phyloP scores from a whole-genome alignment of 495 filamentous ascomycete genomes.

The Aspergillus funiculosus region DNA sequence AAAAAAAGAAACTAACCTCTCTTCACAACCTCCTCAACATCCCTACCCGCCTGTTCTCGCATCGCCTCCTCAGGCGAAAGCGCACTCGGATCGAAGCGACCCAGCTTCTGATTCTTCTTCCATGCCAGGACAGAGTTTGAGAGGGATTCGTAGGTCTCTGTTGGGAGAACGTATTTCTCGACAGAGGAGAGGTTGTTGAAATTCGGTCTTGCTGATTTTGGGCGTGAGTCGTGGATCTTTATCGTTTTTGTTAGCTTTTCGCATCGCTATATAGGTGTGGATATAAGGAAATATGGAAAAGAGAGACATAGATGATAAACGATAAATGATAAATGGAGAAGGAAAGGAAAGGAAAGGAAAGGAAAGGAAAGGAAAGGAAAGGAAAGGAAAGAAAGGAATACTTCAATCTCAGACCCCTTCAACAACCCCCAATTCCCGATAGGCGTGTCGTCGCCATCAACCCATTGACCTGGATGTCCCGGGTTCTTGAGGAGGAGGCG shows the following conservation, averaged over 20 bases:
- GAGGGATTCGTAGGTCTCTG: slow-evolving; percentile 74
- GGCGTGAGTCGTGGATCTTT: slow-evolving; percentile 76
- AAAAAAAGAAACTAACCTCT: slow-evolving; percentile 39
- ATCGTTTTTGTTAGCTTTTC: background rate
- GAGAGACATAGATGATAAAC: no score
- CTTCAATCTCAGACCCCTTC: slow-evolving; percentile 42
- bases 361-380: background rate
- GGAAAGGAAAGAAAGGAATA: slow-evolving; percentile 15
- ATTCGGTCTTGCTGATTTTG: slow-evolving; percentile 62
- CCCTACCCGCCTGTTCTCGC: slow-evolving; percentile 60
- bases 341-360: slow-evolving; percentile 6
- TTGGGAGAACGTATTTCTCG: slow-evolving; percentile 78
- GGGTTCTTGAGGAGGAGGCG: slow-evolving; percentile 48
- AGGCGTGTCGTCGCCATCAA: slow-evolving; percentile 30
- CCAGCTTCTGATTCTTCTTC: slow-evolving; percentile 87
- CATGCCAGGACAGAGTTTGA: slow-evolving; percentile 83
- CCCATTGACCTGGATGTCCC: slow-evolving; percentile 35
- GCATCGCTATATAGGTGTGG: no score
- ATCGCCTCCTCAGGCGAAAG: slow-evolving; percentile 54
- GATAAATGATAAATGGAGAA: no score
- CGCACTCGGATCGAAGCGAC: slow-evolving; percentile 87
- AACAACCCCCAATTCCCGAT: slow-evolving; percentile 38
- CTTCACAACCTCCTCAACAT: slow-evolving; percentile 57
- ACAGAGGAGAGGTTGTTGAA: slow-evolving; percentile 74
- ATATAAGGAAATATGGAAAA: no score